Evolutionary conservation across 176 grass and related monocot genomes (phyloP).

Genomic region (Cenchrus purpureus): DNA sequence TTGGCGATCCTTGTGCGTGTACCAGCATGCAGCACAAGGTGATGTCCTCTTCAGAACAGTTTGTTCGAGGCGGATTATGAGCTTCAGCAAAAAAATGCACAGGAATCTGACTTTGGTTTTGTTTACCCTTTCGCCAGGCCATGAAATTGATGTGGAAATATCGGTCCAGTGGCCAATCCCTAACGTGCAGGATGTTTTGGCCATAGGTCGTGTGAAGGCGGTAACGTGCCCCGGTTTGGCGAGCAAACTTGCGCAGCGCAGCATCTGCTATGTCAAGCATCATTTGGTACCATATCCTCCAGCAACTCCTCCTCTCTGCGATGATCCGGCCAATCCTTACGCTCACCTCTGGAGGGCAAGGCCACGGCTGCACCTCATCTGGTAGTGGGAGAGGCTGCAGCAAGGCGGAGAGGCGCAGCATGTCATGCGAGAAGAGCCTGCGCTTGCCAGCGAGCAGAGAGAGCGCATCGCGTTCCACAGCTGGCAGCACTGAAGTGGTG

Average conservation of each 20-base stretch:
- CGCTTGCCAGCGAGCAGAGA: background rate
- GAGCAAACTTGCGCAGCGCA: conserved; percentile 21
- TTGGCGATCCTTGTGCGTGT: background rate
- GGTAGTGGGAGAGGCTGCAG: conserved; percentile 22
- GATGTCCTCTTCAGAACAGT: conserved; percentile 27
- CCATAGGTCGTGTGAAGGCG: conserved; percentile 32
- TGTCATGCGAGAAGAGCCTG: conserved; percentile 8
- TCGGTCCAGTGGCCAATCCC: background rate
- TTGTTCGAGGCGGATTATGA: background rate
- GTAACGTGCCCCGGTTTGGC: conserved; percentile 21
- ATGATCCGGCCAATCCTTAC: background rate
- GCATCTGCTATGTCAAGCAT: conserved; percentile 13
- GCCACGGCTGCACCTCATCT: background rate
- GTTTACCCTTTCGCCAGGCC: conserved; percentile 2
- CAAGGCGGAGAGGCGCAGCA: conserved; percentile 15
- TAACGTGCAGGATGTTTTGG: background rate
- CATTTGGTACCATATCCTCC: background rate
- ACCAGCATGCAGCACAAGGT: conserved; percentile 26
- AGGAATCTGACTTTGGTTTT: background rate
- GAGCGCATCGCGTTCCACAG: background rate
- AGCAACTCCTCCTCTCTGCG: background rate
- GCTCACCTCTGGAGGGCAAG: background rate
- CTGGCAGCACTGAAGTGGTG: background rate
- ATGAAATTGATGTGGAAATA: conserved; percentile 43
- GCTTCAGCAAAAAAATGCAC: conserved; percentile 41